Conservation (phyloP, 768 basidiomycete genomes). For the Fomitopsis serialis region DNA sequence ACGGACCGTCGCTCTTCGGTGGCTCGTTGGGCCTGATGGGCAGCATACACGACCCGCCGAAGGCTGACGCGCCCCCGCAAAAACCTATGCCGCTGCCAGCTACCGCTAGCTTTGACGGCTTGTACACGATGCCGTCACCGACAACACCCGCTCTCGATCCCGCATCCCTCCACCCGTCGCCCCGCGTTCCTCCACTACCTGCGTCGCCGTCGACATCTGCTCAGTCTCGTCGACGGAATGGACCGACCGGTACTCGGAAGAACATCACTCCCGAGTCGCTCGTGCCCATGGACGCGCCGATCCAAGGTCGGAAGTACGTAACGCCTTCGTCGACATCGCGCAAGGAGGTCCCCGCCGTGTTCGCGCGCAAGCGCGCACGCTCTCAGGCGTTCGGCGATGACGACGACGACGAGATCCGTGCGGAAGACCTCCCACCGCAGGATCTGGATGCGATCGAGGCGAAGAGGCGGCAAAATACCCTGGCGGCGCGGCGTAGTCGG, state of each 20-base stretch:
- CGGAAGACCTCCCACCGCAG: constrained; percentile 34
- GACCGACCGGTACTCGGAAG: constrained; percentile 66
- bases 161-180: constrained; percentile 29
- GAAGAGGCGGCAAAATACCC: constrained; percentile 80
- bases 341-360: constrained; percentile 72
- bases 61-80: constrained; percentile 9
- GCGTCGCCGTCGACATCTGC: constrained; percentile 10
- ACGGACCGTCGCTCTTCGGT: constrained; percentile 23
- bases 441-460: constrained; percentile 67
- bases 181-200: constrained; percentile 18
- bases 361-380: constrained; percentile 56
- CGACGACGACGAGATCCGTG: constrained; percentile 39
- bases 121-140: constrained; percentile 47
- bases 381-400: constrained; percentile 43
- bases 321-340: constrained; percentile 71
- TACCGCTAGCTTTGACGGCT: constrained; percentile 26
- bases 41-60: constrained; percentile 10
- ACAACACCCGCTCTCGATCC: constrained; percentile 43
- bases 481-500: constrained; percentile 78
- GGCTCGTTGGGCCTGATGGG: constrained; percentile 9
- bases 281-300: constrained; percentile 72
- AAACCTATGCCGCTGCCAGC: constrained; percentile 8
- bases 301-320: constrained; percentile 70
- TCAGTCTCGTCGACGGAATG: constrained; percentile 26
- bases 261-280: constrained; percentile 60